Percentiles rank a stretch among this genome's conserved stretches.
Evolutionary conservation across 306 rosid genomes (phyloP).

Genomic region (Pueraria montana): DNA sequence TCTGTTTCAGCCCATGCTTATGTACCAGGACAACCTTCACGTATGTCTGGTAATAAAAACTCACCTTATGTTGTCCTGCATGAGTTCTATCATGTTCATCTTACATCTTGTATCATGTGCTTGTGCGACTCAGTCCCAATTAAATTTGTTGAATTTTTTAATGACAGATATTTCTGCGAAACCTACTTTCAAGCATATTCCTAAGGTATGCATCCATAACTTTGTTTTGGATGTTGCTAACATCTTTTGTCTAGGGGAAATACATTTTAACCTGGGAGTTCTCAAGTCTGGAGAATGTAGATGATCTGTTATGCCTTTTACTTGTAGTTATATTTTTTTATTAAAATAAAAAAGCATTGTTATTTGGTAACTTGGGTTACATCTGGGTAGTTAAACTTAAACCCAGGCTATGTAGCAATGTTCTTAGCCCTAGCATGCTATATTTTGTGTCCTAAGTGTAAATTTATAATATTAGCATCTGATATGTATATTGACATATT

Average conservation of each 20-base stretch:
- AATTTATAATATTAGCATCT: constrained; percentile 17
- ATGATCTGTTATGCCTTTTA: constrained; percentile 18
- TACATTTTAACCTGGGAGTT: constrained; percentile 23
- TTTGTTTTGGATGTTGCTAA: constrained; percentile 35
- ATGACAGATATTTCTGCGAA: constrained; percentile 63
- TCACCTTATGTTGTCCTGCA: constrained; percentile 31
- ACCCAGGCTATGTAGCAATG: background rate
- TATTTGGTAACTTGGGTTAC: constrained; percentile 5
- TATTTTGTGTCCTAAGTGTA: constrained; percentile 14
- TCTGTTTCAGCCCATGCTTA: constrained; percentile 82
- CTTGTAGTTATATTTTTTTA: background rate
- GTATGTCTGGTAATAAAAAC: constrained; percentile 63
- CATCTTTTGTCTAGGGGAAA: constrained; percentile 22
- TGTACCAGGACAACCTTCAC: constrained; percentile 82
- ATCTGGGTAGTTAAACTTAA: constrained; percentile 3
- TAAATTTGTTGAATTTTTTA: constrained; percentile 29
- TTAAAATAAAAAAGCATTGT: constrained; percentile 26
- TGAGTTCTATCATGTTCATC: constrained; percentile 28
- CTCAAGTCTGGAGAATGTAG: background rate
- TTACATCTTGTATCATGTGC: constrained; percentile 28
- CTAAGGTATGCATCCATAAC: constrained; percentile 75
- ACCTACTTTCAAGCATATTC: constrained; percentile 91
- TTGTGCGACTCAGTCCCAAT: constrained; percentile 33
- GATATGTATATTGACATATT: background rate
- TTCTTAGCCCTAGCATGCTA: constrained; percentile 11